A percentile compares a stretch with the other conserved stretches of the same genome.
These are phyloP conservation scores for Beauveria rudraprayagi DNA, from an alignment of 2,329 filamentous ascomycete species.

Conservation along the genomic window DNA sequence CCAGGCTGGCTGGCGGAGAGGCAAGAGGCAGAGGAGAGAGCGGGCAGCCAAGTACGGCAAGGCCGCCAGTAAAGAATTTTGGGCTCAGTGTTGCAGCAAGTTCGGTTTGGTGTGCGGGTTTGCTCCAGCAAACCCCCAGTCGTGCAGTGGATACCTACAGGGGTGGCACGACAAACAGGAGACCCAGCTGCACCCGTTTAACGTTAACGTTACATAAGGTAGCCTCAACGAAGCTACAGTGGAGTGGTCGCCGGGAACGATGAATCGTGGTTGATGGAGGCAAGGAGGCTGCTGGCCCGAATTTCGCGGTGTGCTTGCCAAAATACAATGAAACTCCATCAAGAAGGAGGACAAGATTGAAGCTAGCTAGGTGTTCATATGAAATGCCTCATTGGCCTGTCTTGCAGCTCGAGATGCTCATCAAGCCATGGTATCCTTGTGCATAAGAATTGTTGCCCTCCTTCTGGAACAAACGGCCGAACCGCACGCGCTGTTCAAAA, in stretches of 20 bases:
- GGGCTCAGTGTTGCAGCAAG: background rate
- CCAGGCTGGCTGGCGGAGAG: no score
- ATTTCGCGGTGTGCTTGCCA: background rate
- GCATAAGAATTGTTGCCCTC: background rate
- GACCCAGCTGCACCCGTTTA: no score
- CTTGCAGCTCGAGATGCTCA: no score
- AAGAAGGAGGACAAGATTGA: background rate
- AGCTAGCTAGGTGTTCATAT: background rate
- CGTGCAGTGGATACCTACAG: no score
- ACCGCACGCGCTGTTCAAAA: background rate
- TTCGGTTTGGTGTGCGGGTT: background rate
- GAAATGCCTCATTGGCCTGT: background rate
- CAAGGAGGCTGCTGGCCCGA: background rate
- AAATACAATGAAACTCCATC: background rate
- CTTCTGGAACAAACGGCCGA: background rate
- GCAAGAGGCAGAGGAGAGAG: background rate
- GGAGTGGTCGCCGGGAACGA: background rate
- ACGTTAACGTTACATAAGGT: background rate
- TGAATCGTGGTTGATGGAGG: background rate
- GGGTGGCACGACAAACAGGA: no score
- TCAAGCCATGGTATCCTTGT: background rate
- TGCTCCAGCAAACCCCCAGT: background rate
- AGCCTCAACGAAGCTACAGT: background rate
- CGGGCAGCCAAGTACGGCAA: background rate
- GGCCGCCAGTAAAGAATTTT: background rate